Evolutionary conservation across 176 grass and related monocot species (phyloP), one percentile per base, ranked within the genome.

Genomic region (Olyra latifolia): DNA sequence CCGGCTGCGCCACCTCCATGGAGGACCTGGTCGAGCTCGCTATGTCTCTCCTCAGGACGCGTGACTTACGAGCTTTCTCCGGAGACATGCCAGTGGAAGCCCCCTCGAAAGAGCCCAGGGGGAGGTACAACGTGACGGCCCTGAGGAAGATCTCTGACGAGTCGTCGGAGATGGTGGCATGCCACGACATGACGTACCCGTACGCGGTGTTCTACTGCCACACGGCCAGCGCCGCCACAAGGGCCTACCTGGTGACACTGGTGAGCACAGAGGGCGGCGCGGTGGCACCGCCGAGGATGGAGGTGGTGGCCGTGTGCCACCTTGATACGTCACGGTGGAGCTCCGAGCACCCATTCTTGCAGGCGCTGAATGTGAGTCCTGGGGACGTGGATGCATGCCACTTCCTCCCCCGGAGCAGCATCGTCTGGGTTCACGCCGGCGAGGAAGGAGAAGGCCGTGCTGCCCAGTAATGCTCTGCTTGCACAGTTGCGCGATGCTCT

Each of bases 151-250:
- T 14, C 25, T 16, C 58, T 29, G 58, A 22, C 35, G 78, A 32
- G 1, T 46, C 52, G 7, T 7, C 3, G 5, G 25, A 23, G 17
- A 38, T 68, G 13, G 71, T 67, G 61, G 35, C 70, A 5, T 83
- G 81, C 81, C 81, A 83, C 32, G 27, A n/a, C 43, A 62, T 56
- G 61, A 11, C 10, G 3, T 76, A 76, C 71, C 13, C 47, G 32
- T 83, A 83, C 44, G 61, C 71, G 56, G 81, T 83, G 71, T 83
- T 83, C 81, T 75, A 54, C 71, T 83, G 81, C 71, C 81, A 83
- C 61, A 17, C 48, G 58, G 42, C 71, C 47, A 27, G 24, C 25
- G 1, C 43, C 56, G 25, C 61, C 28, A 38, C 46, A 1, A 65
- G 25, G 71, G 81, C 47, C 3, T 83, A 83, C 81, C 4, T 17